A percentile compares a stretch with the other conserved stretches of the same genome.
Evolutionary conservation across 345 rosid species (phyloP).

Genomic region (Excoecaria agallocha): DNA sequence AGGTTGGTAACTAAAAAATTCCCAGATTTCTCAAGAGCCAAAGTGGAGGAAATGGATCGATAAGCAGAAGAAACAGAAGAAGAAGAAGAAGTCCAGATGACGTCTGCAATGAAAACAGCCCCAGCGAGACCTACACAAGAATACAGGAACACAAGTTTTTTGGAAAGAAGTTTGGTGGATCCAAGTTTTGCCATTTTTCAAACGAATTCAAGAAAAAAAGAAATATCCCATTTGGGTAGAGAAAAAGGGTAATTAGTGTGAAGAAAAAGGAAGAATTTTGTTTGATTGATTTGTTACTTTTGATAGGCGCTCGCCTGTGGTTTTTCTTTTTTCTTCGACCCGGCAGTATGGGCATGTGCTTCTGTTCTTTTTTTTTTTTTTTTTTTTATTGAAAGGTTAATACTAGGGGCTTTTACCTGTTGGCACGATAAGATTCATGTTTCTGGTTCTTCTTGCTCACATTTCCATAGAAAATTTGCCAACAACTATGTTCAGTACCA

Average conservation of each 20-base stretch:
- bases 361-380: too few relatives aligned
- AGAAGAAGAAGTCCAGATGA: constrained; percentile 45
- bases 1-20: constrained; percentile 25
- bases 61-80: constrained; percentile 32
- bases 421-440: too few relatives aligned
- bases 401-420: too few relatives aligned
- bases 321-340: too few relatives aligned
- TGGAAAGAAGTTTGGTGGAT: constrained; percentile 29
- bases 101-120: constrained; percentile 38
- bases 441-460: too few relatives aligned
- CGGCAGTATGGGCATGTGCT: too few relatives aligned
- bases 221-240: constrained; percentile 6
- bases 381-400: too few relatives aligned
- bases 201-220: constrained; percentile 9
- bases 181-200: constrained; percentile 38
- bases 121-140: constrained; percentile 39
- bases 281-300: too few relatives aligned
- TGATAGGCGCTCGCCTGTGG: too few relatives aligned
- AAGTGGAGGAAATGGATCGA: constrained; percentile 34
- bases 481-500: too few relatives aligned
- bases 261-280: too few relatives aligned
- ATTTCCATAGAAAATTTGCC: too few relatives aligned
- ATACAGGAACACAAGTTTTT: constrained; percentile 32
- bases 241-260: neutral
- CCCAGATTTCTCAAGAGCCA: constrained; percentile 39